Evolutionary conservation across 768 basidiomycete genomes (phyloP), one percentile per base, ranked within the genome.

Genomic region (Termitomyces sp.): DNA sequence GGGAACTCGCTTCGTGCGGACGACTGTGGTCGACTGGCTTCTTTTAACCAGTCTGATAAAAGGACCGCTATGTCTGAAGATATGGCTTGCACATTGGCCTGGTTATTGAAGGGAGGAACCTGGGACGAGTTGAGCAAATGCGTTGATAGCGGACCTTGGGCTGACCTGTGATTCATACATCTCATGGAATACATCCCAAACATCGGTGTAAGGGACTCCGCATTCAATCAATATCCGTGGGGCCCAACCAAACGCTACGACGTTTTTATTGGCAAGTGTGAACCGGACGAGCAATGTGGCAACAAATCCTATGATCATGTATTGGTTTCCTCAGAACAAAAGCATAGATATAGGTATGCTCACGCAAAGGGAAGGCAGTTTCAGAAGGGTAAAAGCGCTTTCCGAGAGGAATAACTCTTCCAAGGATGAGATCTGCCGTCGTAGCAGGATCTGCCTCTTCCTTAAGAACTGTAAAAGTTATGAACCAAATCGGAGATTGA

Each of bases 331-430:
- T 24, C 45, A 31, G 26, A 31, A 51, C 48, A 60, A 33, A 18
- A 20, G 3, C 48, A 34, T n/a, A 52, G n/a, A 49, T 22, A 9
- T 10, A 41, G 15, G 31, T 41, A 20, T 41, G 70, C 91, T 68
- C 65, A 94, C 94, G 83, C 29, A 94, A 75, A 18, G 94, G 94
- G 72, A 96, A 94, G 10, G 93, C 90, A 58, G 85, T 86, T 60
- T 94, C 92, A 2, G 94, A 96, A 0, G 94, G 92, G 68, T 90
- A 93, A 69, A 95, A 96, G 22, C 91, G 79, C 63, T 90, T 86
- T 20, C 90, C 92, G 5, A 97, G 77, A 2, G 86, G 81, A 22
- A 86, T 79, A 18, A 94, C 74, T 60, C 78, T 83, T 15, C 81
- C 78, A 36, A 84, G 74, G 54, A 94, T 79, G 16, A 79, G 75